Evolutionary conservation across 371 early-diverging fungal species (phyloP).

Genomic region (Mortierella sp.): DNA sequence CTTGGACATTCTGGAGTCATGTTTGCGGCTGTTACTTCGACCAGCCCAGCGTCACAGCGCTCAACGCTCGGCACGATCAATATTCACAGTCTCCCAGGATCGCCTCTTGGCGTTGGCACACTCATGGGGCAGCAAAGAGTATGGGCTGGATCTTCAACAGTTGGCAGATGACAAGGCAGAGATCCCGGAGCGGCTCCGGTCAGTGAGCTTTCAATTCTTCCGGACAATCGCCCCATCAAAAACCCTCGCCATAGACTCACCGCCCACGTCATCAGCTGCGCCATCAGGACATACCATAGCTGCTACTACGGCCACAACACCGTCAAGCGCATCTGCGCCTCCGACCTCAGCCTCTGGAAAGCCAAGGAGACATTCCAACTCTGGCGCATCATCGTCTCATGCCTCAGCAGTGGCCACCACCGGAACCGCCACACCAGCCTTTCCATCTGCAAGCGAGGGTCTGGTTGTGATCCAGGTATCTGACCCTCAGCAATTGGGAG

Average conservation of each 20-base stretch:
- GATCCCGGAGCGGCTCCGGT: conserved; percentile 66
- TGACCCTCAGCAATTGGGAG: conserved; percentile 37
- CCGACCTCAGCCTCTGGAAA: conserved; percentile 19
- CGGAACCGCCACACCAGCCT: conserved; percentile 1
- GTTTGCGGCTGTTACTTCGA: conserved; percentile 80
- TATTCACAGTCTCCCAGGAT: conserved; percentile 75
- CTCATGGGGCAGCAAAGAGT: conserved; percentile 68
- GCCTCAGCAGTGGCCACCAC: background rate
- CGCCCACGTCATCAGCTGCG: conserved; percentile 12
- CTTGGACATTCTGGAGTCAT: conserved; percentile 78
- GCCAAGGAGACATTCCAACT: conserved; percentile 32
- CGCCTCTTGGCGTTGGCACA: conserved; percentile 73
- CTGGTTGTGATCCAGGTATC: conserved; percentile 61
- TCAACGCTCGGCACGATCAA: conserved; percentile 76
- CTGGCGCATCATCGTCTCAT: conserved; percentile 27
- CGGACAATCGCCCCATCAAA: conserved; percentile 59
- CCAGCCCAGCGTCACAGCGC: conserved; percentile 88
- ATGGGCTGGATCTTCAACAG: conserved; percentile 60
- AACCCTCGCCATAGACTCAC: conserved; percentile 18
- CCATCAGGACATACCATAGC: conserved; percentile 17
- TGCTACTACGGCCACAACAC: background rate
- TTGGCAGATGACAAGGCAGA: conserved; percentile 60
- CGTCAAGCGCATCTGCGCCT: conserved; percentile 16
- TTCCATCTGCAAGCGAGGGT: conserved; percentile 58
- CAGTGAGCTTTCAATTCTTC: conserved; percentile 75